Evolutionary conservation across 768 basidiomycete genomes (phyloP).

Genomic region (Rhizopogon roseolus): DNA sequence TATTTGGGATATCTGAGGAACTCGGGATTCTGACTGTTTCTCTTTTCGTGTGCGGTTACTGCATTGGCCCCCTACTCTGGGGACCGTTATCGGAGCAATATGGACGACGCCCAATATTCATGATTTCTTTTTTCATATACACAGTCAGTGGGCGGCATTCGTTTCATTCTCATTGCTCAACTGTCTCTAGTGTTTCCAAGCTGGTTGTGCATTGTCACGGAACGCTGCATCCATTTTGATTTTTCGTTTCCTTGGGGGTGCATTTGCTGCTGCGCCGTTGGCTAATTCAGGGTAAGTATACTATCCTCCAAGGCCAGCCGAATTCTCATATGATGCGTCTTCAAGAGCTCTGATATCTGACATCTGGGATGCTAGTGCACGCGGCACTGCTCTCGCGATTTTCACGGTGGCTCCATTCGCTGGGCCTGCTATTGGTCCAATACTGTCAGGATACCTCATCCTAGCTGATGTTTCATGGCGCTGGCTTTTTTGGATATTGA

Average conservation of each 20-base stretch:
- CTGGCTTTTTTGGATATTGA: slow-evolving; percentile 63
- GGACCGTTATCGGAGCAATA: slow-evolving; percentile 49
- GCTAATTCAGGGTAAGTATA: slow-evolving; percentile 58
- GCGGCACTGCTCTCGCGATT: slow-evolving; percentile 62
- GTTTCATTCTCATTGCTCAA: background rate
- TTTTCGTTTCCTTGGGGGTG: slow-evolving; percentile 67
- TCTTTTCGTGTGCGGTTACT: slow-evolving; percentile 67
- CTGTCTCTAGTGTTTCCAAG: slow-evolving; percentile 45
- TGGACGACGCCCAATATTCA: slow-evolving; percentile 57
- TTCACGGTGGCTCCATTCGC: slow-evolving; percentile 66
- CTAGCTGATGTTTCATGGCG: slow-evolving; percentile 46
- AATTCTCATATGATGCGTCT: background rate
- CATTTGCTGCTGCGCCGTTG: slow-evolving; percentile 64
- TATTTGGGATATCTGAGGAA: slow-evolving; percentile 47
- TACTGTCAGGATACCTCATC: slow-evolving; percentile 43
- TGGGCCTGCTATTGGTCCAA: slow-evolving; percentile 58
- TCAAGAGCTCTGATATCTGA: slow-evolving; percentile 49
- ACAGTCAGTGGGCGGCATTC: slow-evolving; percentile 28
- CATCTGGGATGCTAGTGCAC: slow-evolving; percentile 55
- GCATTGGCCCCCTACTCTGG: slow-evolving; percentile 58
- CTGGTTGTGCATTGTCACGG: slow-evolving; percentile 55
- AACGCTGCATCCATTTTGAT: slow-evolving; percentile 63
- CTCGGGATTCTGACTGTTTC: slow-evolving; percentile 53
- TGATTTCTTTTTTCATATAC: slow-evolving; percentile 53
- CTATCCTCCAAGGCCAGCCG: background rate